phyloP scores from a whole-genome alignment of 352 stramenopile genomes.

The Thalassiosira hispida region DNA sequence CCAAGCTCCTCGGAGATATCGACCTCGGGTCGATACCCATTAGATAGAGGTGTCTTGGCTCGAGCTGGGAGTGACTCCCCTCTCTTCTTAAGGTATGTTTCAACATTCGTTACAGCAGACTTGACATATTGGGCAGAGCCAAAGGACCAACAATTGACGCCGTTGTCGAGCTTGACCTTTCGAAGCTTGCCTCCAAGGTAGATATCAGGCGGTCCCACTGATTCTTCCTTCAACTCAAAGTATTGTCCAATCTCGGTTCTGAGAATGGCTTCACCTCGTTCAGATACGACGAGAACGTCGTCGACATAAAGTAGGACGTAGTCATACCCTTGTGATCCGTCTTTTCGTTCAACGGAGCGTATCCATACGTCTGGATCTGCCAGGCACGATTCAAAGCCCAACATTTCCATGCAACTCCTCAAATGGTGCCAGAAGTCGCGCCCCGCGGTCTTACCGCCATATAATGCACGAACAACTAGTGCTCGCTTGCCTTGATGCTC shows the following conservation, averaged over 20 bases:
- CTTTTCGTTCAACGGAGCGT: background rate
- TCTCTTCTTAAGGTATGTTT: constrained; percentile 32
- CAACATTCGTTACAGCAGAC: constrained; percentile 50
- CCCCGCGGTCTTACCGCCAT: constrained; percentile 52
- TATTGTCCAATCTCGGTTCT: constrained; percentile 10
- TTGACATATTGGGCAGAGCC: constrained; percentile 50
- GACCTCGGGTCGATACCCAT: constrained; percentile 57
- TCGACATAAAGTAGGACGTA: constrained; percentile 25
- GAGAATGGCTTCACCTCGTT: constrained; percentile 10
- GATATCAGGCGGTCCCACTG: background rate
- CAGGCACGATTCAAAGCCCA: constrained; percentile 6
- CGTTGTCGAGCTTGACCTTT: constrained; percentile 56
- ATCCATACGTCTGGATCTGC: constrained; percentile 37
- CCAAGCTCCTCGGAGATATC: constrained; percentile 46
- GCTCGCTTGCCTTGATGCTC: constrained; percentile 26
- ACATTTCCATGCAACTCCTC: constrained; percentile 5
- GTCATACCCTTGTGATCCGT: constrained; percentile 9
- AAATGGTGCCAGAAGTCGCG: constrained; percentile 29
- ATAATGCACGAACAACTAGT: constrained; percentile 60
- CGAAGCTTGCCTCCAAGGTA: constrained; percentile 15
- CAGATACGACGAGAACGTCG: constrained; percentile 12
- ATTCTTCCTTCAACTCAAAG: constrained; percentile 23
- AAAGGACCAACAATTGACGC: constrained; percentile 50
- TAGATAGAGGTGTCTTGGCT: background rate
- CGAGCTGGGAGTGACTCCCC: background rate